Percentiles rank a stretch among this genome's conserved stretches.
Evolutionary conservation across 2,329 filamentous ascomycete species (phyloP).

Genomic region (Cladosporium sp.): DNA sequence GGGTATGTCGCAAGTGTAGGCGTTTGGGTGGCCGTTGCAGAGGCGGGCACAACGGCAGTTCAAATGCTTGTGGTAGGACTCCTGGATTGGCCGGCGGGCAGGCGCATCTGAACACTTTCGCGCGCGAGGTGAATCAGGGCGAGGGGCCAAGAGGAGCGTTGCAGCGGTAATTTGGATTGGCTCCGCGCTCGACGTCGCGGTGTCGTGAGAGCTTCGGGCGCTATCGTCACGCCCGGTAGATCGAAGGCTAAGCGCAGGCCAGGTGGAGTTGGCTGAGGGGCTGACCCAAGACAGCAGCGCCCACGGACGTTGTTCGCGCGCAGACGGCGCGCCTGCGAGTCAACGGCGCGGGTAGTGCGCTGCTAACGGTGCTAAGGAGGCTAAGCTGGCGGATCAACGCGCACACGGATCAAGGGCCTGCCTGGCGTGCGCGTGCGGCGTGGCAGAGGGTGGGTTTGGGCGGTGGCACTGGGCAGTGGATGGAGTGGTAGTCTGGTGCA

Average conservation of each 20-base stretch:
- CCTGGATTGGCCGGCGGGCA: slow-evolving; percentile 6
- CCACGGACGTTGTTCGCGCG: slow-evolving; percentile 1
- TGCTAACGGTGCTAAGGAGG: background rate
- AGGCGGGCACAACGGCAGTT: slow-evolving; percentile 10
- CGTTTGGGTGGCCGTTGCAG: slow-evolving; percentile 11
- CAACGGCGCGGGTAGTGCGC: slow-evolving; percentile 10
- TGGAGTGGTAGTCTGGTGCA: no score
- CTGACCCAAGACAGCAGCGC: slow-evolving; percentile 10
- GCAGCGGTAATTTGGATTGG: slow-evolving; percentile 12
- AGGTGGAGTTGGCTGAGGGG: slow-evolving; percentile 10
- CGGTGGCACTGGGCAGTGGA: background rate
- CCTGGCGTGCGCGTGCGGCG: background rate
- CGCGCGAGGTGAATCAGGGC: slow-evolving; percentile 12
- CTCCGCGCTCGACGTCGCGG: slow-evolving; percentile 9
- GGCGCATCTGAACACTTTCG: slow-evolving; percentile 12
- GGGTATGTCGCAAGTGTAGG: slow-evolving; percentile 3
- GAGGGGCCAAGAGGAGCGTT: slow-evolving; percentile 11
- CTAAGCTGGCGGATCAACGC: background rate
- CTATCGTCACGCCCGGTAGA: slow-evolving; percentile 12
- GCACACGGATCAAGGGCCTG: slow-evolving; percentile 1
- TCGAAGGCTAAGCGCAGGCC: slow-evolving; percentile 9
- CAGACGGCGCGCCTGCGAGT: slow-evolving; percentile 8
- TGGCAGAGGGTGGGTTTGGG: background rate
- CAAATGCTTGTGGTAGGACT: slow-evolving; percentile 10
- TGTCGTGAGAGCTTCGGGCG: slow-evolving; percentile 12